phyloP scores from a whole-genome alignment of 768 basidiomycete species.

The Lyophyllum decastes region DNA sequence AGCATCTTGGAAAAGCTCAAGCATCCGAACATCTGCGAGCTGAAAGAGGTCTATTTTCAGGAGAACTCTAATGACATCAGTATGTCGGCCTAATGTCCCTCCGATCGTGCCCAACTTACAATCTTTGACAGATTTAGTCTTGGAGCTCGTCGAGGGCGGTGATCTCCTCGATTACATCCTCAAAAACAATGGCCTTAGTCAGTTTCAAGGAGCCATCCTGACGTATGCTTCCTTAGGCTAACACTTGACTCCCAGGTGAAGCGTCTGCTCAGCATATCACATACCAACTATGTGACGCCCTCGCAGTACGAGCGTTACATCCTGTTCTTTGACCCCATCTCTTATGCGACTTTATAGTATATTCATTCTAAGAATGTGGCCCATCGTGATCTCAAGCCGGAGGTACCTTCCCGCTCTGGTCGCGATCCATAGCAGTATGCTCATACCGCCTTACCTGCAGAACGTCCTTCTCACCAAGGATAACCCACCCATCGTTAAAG shows the following conservation, averaged over 20 bases:
- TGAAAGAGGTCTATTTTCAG: constrained; percentile 71
- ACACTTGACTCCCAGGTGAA: constrained; percentile 41
- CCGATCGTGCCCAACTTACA: background rate
- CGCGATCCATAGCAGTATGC: background rate
- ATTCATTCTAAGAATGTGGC: constrained; percentile 77
- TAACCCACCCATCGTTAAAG: constrained; percentile 73
- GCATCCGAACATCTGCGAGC: constrained; percentile 81
- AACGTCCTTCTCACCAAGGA: constrained; percentile 83
- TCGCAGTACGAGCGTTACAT: constrained; percentile 49
- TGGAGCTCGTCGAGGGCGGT: constrained; percentile 86
- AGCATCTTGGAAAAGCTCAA: constrained; percentile 73
- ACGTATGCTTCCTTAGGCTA: constrained; percentile 1
- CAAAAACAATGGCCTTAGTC: constrained; percentile 59
- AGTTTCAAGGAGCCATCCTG: constrained; percentile 20
- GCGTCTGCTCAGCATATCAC: constrained; percentile 67
- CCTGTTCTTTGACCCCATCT: background rate
- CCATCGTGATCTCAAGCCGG: constrained; percentile 94
- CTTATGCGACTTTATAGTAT: constrained; percentile 38
- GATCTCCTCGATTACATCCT: constrained; percentile 86
- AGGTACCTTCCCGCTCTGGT: constrained; percentile 42
- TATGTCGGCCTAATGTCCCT: constrained; percentile 35
- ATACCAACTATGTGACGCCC: constrained; percentile 79
- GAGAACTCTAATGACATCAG: constrained; percentile 62
- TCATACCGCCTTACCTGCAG: constrained; percentile 31
- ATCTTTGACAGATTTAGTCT: constrained; percentile 62